phyloP scores from a whole-genome alignment of 2,329 filamentous ascomycete genomes.

The Dactylonectria macrodidyma region DNA sequence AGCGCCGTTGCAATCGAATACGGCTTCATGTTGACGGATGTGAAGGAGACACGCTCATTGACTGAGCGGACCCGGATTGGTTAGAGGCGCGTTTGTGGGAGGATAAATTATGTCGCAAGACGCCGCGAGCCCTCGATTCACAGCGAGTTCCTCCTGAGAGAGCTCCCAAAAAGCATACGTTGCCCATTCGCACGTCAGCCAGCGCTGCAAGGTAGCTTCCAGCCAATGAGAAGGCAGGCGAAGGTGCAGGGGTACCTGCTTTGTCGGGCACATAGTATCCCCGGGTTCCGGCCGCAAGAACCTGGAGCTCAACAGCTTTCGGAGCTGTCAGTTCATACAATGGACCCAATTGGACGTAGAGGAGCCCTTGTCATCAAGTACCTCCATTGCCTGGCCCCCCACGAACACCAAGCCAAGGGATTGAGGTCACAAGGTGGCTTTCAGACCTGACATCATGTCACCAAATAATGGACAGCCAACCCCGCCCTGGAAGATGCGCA shows the following conservation, averaged over 20 bases:
- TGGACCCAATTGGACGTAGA: constrained; percentile 14
- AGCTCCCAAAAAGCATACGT: constrained; percentile 55
- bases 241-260: constrained; percentile 17
- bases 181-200: constrained; percentile 51
- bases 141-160: constrained; percentile 44
- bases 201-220: constrained; percentile 47
- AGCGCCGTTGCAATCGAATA: constrained; percentile 69
- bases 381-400: constrained; percentile 30
- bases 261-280: constrained; percentile 43
- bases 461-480: constrained; percentile 39
- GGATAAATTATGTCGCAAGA: constrained; percentile 33
- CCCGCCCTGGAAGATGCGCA: constrained; percentile 28
- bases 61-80: constrained; percentile 48
- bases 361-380: constrained; percentile 36
- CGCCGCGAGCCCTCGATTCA: constrained; percentile 41
- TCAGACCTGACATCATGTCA: constrained; percentile 49
- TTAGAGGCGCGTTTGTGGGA: constrained; percentile 31
- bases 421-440: constrained; percentile 42
- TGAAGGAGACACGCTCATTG: constrained; percentile 51
- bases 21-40: constrained; percentile 57
- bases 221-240: constrained; percentile 46
- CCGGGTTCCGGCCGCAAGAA: constrained; percentile 33
- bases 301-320: constrained; percentile 9
- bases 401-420: constrained; percentile 35
- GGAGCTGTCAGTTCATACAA: neutral